Evolutionary conservation across 1,139 yeast species (phyloP).

Genomic region (Debaryomyces robertsiae): DNA sequence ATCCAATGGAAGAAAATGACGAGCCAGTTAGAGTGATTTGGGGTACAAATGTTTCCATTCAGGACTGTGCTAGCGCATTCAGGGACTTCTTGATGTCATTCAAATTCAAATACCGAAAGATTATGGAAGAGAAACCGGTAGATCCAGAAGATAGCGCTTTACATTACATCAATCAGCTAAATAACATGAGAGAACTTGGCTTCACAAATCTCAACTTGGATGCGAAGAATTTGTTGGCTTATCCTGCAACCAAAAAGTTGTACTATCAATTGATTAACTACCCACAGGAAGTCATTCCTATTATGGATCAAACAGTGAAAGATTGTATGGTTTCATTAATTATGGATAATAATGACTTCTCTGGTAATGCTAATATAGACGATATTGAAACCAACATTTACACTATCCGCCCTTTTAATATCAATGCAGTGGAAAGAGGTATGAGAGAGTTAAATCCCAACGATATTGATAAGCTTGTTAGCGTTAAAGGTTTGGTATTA

Average conservation of each 20-base stretch:
- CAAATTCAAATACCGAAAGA: slow-evolving; percentile 73
- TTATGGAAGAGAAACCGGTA: slow-evolving; percentile 39
- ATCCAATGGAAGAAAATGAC: slow-evolving; percentile 33
- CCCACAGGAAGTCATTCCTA: slow-evolving; percentile 96
- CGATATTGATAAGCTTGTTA: slow-evolving; percentile 91
- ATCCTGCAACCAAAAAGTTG: slow-evolving; percentile 73
- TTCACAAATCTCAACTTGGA: slow-evolving; percentile 84
- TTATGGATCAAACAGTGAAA: slow-evolving; percentile 94
- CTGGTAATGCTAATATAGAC: slow-evolving; percentile 44
- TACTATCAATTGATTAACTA: slow-evolving; percentile 85
- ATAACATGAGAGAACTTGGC: slow-evolving; percentile 76
- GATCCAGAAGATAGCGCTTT: slow-evolving; percentile 69
- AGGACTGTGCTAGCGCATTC: slow-evolving; percentile 78
- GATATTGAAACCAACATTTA: slow-evolving; percentile 81
- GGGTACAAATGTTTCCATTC: slow-evolving; percentile 97
- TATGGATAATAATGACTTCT: slow-evolving; percentile 51
- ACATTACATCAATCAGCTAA: slow-evolving; percentile 72
- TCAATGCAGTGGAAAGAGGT: slow-evolving; percentile 66
- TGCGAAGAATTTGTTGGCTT: slow-evolving; percentile 75
- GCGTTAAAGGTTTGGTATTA: slow-evolving; percentile 87
- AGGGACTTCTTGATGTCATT: slow-evolving; percentile 83
- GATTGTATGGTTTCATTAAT: slow-evolving; percentile 85
- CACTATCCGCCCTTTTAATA: slow-evolving; percentile 85
- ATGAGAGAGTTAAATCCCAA: slow-evolving; percentile 95
- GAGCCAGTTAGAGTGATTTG: slow-evolving; percentile 91